Conservation (phyloP, 352 stramenopile species). For the Paralagenidium karlingii region DNA sequence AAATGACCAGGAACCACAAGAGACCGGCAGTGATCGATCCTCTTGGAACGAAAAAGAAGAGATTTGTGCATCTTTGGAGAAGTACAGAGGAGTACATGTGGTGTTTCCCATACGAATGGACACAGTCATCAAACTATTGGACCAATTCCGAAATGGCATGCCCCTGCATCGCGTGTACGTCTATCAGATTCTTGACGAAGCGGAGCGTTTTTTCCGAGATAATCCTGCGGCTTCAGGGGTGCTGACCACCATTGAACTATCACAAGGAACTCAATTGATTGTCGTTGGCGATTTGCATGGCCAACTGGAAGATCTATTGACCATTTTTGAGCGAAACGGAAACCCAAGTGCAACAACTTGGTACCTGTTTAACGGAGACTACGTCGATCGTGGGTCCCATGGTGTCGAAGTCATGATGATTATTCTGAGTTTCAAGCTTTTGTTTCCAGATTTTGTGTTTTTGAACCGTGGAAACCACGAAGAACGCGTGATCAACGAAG, state of each 20-base stretch:
- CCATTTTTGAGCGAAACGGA: slow-evolving; percentile 88
- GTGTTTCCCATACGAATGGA: slow-evolving; percentile 59
- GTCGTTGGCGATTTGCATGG: slow-evolving; percentile 90
- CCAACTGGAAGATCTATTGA: slow-evolving; percentile 88
- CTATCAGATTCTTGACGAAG: slow-evolving; percentile 59
- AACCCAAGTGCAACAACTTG: slow-evolving; percentile 77
- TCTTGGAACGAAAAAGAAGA: slow-evolving; percentile 49
- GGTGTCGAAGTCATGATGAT: slow-evolving; percentile 87
- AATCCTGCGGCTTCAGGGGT: too few species aligned
- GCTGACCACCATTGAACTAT: slow-evolving; percentile 74
- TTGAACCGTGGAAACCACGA: slow-evolving; percentile 95
- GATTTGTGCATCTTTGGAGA: slow-evolving; percentile 38
- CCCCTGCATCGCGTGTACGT: slow-evolving; percentile 65
- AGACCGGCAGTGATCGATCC: too few species aligned
- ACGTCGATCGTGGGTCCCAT: slow-evolving; percentile 88
- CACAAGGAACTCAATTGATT: slow-evolving; percentile 73
- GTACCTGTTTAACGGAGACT: slow-evolving; percentile 95
- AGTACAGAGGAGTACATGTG: slow-evolving; percentile 66
- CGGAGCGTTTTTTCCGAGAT: slow-evolving; percentile 33
- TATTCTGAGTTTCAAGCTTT: slow-evolving; percentile 83
- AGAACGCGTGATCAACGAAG: slow-evolving; percentile 87
- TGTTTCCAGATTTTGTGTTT: slow-evolving; percentile 83
- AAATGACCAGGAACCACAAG: too few species aligned
- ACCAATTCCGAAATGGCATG: slow-evolving; percentile 79
- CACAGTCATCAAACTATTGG: slow-evolving; percentile 67